A percentile compares a stretch with the other conserved stretches of the same genome.
phyloP scores from a whole-genome alignment of 352 stramenopile species.

The Pythium aquatile region DNA sequence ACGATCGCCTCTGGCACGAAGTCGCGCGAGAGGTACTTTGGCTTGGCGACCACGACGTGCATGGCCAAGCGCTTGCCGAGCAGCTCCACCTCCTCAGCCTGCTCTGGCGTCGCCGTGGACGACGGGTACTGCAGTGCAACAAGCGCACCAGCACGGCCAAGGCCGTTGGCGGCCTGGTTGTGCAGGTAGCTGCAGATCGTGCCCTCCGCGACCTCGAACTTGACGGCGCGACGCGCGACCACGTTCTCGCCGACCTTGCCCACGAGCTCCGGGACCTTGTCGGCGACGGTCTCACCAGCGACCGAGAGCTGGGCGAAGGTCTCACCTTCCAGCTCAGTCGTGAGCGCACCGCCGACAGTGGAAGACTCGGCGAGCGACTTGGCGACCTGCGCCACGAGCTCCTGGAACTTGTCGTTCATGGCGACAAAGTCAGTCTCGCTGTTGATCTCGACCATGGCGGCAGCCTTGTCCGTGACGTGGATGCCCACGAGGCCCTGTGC shows the following conservation, averaged over 20 bases:
- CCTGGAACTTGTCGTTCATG: conserved; percentile 91
- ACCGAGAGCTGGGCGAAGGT: conserved; percentile 46
- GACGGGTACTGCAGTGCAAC: conserved; percentile 85
- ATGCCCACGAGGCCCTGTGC: conserved; percentile 76
- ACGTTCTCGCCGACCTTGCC: conserved; percentile 89
- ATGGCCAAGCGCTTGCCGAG: conserved; percentile 94
- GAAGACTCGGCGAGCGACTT: conserved; percentile 35
- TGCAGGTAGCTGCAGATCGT: conserved; percentile 87
- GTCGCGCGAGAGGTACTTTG: conserved; percentile 88
- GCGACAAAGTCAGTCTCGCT: conserved; percentile 95
- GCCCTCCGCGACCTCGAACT: conserved; percentile 62
- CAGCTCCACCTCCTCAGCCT: conserved; percentile 58
- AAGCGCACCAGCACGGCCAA: conserved; percentile 85
- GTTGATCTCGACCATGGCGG: conserved; percentile 93
- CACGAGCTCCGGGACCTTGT: conserved; percentile 77
- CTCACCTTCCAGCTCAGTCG: conserved; percentile 37
- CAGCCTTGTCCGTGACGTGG: conserved; percentile 69
- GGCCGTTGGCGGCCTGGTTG: conserved; percentile 61
- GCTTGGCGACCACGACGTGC: conserved; percentile 94
- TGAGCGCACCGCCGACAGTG: conserved; percentile 26
- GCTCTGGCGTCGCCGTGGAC: conserved; percentile 42
- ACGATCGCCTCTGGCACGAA: conserved; percentile 81
- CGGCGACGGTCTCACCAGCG: conserved; percentile 56
- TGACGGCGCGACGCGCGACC: conserved; percentile 66
- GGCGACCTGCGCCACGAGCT: conserved; percentile 58